Evolutionary conservation across 2,329 filamentous ascomycete species (phyloP).

Genomic region (Dendryphion nanum): DNA sequence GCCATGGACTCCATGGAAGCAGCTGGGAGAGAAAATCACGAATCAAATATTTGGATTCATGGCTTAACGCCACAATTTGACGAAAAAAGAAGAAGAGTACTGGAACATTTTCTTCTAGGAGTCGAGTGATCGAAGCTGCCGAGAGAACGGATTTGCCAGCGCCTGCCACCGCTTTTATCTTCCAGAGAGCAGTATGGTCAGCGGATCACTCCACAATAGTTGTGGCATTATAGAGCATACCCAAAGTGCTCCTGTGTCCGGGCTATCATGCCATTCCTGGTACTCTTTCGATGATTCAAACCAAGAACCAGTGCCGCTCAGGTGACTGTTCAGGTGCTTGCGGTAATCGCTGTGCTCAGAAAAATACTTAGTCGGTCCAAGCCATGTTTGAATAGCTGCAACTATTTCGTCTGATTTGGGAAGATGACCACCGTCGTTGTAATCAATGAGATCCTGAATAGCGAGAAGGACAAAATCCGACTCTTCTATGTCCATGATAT

Average conservation of each 20-base stretch:
- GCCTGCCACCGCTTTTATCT: constrained; percentile 40
- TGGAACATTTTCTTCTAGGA: constrained; percentile 8
- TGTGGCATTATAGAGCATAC: no score
- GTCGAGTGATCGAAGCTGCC: constrained; percentile 17
- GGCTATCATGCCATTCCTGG: constrained; percentile 8
- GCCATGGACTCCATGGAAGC: constrained; percentile 20
- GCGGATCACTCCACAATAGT: no score
- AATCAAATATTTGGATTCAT: constrained; percentile 19
- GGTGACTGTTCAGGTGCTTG: constrained; percentile 14
- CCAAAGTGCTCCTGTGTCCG: constrained; percentile 12
- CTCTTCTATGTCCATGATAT: no score
- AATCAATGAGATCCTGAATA: background rate
- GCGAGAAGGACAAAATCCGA: background rate
- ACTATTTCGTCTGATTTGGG: background rate
- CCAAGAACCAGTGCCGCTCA: constrained; percentile 13
- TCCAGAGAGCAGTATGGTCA: no score
- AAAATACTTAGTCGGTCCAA: constrained; percentile 13
- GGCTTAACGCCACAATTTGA: constrained; percentile 36
- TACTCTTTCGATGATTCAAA: constrained; percentile 5
- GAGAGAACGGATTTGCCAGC: constrained; percentile 38
- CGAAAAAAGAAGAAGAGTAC: constrained; percentile 43
- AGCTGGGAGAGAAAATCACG: constrained; percentile 36
- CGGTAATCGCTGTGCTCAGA: constrained; percentile 12
- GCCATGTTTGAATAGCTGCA: constrained; percentile 7
- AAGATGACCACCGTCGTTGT: background rate